Conservation (phyloP, 805 yeast genomes). For the Hanseniaspora lindneri region DNA sequence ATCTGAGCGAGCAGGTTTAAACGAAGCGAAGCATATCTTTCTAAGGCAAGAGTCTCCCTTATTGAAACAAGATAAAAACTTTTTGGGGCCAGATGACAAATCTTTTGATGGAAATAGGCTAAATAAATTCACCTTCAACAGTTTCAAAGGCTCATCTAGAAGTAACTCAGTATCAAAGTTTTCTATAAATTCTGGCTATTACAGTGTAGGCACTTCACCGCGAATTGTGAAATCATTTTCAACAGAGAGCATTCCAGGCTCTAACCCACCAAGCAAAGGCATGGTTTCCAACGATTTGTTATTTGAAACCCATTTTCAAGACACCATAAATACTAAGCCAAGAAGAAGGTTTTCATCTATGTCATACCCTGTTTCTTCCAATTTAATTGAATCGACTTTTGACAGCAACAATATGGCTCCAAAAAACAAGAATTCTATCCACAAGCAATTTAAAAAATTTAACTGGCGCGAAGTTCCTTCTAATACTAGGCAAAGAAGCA, state of each 20-base stretch:
- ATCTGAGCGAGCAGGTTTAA: no score
- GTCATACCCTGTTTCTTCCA: neutral
- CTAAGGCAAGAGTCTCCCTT: no score
- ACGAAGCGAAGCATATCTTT: no score
- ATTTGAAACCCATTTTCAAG: neutral
- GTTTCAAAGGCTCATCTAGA: no score
- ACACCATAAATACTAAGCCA: neutral
- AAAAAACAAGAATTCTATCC: slow-evolving; percentile 7
- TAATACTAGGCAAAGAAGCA: no score
- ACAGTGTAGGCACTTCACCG: neutral
- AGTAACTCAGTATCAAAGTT: neutral
- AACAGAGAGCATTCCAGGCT: neutral
- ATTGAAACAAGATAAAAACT: no score
- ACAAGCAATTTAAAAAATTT: slow-evolving; percentile 13
- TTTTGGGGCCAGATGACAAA: no score
- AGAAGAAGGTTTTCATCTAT: neutral
- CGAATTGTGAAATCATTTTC: neutral
- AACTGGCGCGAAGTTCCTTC: slow-evolving; percentile 7
- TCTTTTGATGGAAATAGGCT: no score
- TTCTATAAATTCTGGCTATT: neutral
- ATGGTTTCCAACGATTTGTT: no score
- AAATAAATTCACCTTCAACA: no score
- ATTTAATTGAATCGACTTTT: neutral
- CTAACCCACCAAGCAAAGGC: no score
- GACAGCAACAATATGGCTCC: neutral